phyloP scores from a whole-genome alignment of 2,329 filamentous ascomycete genomes.

The Aspergillus ibericus region DNA sequence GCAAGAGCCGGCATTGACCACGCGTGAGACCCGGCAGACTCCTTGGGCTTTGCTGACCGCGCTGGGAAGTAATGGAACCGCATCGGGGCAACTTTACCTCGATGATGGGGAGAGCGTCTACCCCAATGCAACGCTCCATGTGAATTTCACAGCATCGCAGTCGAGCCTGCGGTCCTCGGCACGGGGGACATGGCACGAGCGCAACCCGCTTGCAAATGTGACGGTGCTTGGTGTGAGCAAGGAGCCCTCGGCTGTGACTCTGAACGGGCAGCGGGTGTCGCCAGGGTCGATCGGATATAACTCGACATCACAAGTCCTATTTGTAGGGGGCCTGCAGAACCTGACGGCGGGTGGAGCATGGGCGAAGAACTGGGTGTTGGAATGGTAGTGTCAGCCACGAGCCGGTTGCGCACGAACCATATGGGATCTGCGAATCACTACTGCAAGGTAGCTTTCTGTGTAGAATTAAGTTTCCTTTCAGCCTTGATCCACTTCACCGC shows the following conservation, averaged over 20 bases:
- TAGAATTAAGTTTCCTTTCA: background rate
- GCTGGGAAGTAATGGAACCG: conserved; percentile 55
- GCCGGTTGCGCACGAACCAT: background rate
- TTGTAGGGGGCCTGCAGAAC: conserved; percentile 51
- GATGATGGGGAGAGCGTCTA: conserved; percentile 71
- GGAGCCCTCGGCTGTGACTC: conserved; percentile 46
- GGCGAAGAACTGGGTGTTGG: conserved; percentile 57
- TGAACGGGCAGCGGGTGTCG: conserved; percentile 53
- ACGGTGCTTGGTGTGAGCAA: conserved; percentile 60
- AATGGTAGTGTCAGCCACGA: conserved; percentile 44
- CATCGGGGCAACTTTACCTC: conserved; percentile 65
- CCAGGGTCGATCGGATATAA: conserved; percentile 52
- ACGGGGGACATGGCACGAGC: conserved; percentile 56
- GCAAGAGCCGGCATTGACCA: conserved; percentile 69
- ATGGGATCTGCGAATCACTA: background rate
- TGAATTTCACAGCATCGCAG: conserved; percentile 39
- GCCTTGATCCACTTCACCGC: background rate
- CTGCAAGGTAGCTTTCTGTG: background rate
- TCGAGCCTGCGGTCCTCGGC: conserved; percentile 51
- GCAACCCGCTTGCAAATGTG: conserved; percentile 60
- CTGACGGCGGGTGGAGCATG: conserved; percentile 59
- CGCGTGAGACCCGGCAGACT: conserved; percentile 60
- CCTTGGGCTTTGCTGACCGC: conserved; percentile 68
- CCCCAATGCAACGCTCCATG: conserved; percentile 56
- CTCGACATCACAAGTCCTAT: conserved; percentile 49